Base-by-base conservation (phyloP, 345 rosid species). In the Eutrema yunnanense region DNA sequence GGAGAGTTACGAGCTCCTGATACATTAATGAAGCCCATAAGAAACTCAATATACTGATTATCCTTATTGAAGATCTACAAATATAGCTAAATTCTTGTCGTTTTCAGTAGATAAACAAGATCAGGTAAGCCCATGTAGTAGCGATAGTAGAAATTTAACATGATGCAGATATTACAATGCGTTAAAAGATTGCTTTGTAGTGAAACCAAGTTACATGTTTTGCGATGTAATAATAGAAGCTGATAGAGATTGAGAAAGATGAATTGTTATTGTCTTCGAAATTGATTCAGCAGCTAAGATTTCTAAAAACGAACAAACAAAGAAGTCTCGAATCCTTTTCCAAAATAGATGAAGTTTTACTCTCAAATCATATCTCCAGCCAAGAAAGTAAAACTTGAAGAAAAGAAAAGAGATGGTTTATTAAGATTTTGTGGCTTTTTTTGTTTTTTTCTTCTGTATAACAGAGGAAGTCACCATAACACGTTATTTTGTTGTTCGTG, bases 1-100 rank as follows among this genome's bases (percentile, higher is more conserved):
- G 74, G 59, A 75, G 52, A 56, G 70, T 68, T 75, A 54, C 26
- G 63, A 75, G 50, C 33, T 69, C 40, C 49, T 75, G 50, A 62
- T 69, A 29, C 50, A 69, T 47, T 54, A 54, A 29, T 29, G 50
- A 51, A 68, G 40, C 29, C 29, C 49, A 62, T 10, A 59, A 49
- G 27, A 14, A 48, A 19, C 61, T 30, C 10, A 37, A 13, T 27
- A 29, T 16, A 65, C 33, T 40, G 30, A 46, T 29, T 6, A 62
- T 76, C n/a, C 64, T 38, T 34, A 44, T 8, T 7, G 22, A 69
- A 47, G 19, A 75, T 67, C 37, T 68, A 51, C 9, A 60, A 1
- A 26, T 6, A 55, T 34, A 65, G 67, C 46, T 58, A 60, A 41
- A 30, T 42, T 67, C 48, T 67, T 67, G 67, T 62, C 16, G 32